These are phyloP conservation scores for Citrullus amarus DNA, from an alignment of 306 rosid genomes.

Conservation along the genomic window DNA sequence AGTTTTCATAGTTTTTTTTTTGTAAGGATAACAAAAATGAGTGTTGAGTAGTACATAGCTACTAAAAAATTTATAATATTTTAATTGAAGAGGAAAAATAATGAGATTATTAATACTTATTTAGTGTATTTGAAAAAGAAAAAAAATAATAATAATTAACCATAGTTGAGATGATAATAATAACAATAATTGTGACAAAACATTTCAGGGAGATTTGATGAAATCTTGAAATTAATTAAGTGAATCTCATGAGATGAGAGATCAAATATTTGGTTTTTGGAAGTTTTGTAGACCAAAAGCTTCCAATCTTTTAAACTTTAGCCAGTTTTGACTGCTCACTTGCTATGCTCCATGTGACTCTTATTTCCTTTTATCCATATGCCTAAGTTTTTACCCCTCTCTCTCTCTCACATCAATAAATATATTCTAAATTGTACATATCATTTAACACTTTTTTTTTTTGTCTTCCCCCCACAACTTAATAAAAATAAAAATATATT, in stretches of 20 bases:
- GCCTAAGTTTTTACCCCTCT: neutral
- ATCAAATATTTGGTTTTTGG: neutral
- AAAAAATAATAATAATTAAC: neutral
- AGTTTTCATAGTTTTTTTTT: too few species aligned
- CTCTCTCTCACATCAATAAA: neutral
- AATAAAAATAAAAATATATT: too few species aligned
- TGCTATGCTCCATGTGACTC: neutral
- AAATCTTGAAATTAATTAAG: neutral
- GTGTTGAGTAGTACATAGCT: too few species aligned
- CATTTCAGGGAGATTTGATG: neutral
- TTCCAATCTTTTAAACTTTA: neutral
- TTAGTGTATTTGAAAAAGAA: too few species aligned
- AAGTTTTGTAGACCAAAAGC: neutral
- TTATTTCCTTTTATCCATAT: constrained; percentile 1
- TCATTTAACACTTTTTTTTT: too few species aligned
- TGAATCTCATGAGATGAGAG: neutral
- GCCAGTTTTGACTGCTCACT: neutral
- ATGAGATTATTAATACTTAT: too few species aligned
- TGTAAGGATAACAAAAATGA: too few species aligned
- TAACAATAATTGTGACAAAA: neutral
- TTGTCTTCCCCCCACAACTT: too few species aligned
- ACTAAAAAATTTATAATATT: too few species aligned
- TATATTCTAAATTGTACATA: too few species aligned
- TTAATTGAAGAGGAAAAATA: too few species aligned
- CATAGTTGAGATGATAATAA: neutral